phyloP scores from a whole-genome alignment of 202 grass and related monocot species.

The Tripidium arundinaceum region DNA sequence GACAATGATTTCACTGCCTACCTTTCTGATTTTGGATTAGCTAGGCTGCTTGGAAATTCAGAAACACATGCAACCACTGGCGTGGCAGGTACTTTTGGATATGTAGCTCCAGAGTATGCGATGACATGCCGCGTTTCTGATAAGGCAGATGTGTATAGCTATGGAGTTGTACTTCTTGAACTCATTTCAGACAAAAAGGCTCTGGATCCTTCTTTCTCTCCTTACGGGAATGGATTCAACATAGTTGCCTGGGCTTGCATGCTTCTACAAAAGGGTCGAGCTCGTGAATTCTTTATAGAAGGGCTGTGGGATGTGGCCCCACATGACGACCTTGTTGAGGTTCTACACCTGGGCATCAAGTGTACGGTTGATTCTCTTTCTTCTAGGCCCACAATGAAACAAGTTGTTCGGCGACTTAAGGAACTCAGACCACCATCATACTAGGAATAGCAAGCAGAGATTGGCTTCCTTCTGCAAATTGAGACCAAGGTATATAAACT shows the following conservation, averaged over 20 bases:
- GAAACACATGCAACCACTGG: slow-evolving; percentile 97
- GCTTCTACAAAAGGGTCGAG: slow-evolving; percentile 79
- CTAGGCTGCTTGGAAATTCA: slow-evolving; percentile 88
- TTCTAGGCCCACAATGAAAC: slow-evolving; percentile 93
- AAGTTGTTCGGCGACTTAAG: slow-evolving; percentile 82
- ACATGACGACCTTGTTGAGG: slow-evolving; percentile 87
- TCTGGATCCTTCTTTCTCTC: slow-evolving; percentile 90
- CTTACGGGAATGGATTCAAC: slow-evolving; percentile 93
- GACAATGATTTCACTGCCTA: slow-evolving; percentile 74
- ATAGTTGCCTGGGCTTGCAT: slow-evolving; percentile 93
- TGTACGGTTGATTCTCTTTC: slow-evolving; percentile 84
- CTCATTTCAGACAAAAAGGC: slow-evolving; percentile 93
- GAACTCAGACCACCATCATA: slow-evolving; percentile 76
- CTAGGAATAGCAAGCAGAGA: slow-evolving; percentile 33
- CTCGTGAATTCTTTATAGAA: slow-evolving; percentile 91
- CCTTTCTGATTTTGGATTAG: slow-evolving; percentile 95
- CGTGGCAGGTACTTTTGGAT: slow-evolving; percentile 90
- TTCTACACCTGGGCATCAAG: slow-evolving; percentile 84
- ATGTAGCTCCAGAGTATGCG: slow-evolving; percentile 91
- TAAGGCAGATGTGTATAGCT: slow-evolving; percentile 95
- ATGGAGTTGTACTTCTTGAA: slow-evolving; percentile 90
- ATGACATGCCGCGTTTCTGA: slow-evolving; percentile 98
- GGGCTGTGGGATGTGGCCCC: slow-evolving; percentile 86
- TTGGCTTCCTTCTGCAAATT: slow-evolving; percentile 2
- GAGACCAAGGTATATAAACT: slow-evolving; percentile 24